Evolutionary conservation across 164 flowering plant species (phyloP).

Genomic region (Saururus chinensis): DNA sequence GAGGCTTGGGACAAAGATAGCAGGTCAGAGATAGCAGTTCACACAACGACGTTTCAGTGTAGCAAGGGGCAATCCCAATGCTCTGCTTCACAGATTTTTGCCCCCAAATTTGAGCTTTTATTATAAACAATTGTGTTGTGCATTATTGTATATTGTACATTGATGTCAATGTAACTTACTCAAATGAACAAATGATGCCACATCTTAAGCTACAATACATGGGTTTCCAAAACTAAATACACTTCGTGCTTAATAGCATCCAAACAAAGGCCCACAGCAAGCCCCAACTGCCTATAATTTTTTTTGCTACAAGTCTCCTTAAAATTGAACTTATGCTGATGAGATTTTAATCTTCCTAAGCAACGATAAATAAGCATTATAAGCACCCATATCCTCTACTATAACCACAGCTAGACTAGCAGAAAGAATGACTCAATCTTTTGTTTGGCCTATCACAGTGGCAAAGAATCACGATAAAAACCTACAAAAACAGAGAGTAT

Average conservation of each 20-base stretch:
- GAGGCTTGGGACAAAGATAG: constrained; percentile 45
- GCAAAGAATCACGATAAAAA: constrained; percentile 85
- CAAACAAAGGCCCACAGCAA: constrained; percentile 79
- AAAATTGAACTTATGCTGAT: constrained; percentile 68
- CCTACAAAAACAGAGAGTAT: constrained; percentile 81
- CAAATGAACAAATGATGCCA: constrained; percentile 16
- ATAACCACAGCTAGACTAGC: constrained; percentile 83
- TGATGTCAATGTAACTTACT: constrained; percentile 7
- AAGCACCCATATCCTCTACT: constrained; percentile 94
- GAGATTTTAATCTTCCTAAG: constrained; percentile 33
- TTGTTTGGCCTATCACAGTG: constrained; percentile 93
- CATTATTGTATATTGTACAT: no score
- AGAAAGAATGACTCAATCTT: constrained; percentile 94
- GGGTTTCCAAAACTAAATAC: constrained; percentile 25
- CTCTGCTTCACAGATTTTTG: no score
- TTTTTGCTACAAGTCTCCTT: no score
- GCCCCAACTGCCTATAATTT: constrained; percentile 93
- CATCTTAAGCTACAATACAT: constrained; percentile 25
- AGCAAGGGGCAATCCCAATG: no score
- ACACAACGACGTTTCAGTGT: background rate
- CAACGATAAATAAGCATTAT: constrained; percentile 50
- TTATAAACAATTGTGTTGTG: no score
- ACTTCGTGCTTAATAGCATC: constrained; percentile 82
- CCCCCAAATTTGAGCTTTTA: no score
- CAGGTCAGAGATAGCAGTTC: constrained; percentile 17